Evolutionary conservation across 352 stramenopile genomes (phyloP).

Genomic region (Phytophthora fragariae): DNA sequence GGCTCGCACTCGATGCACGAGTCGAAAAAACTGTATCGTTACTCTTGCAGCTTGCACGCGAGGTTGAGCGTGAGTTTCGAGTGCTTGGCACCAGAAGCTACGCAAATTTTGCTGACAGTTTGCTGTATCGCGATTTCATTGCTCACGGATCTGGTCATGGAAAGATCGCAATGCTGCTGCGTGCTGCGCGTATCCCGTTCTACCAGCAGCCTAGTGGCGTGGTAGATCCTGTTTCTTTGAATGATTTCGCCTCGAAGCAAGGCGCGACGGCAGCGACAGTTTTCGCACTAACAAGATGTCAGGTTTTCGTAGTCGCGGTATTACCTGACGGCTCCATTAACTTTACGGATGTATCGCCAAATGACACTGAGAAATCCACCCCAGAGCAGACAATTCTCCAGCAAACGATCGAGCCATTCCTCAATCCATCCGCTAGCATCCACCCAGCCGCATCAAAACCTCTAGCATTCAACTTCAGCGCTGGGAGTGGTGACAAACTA

Average conservation of each 20-base stretch:
- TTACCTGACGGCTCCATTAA: slow-evolving; percentile 19
- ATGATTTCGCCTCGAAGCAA: slow-evolving; percentile 5
- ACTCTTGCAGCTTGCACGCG: slow-evolving; percentile 44
- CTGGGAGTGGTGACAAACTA: slow-evolving; percentile 40
- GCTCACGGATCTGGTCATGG: slow-evolving; percentile 1
- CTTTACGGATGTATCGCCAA: slow-evolving; percentile 22
- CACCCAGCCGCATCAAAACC: slow-evolving; percentile 20
- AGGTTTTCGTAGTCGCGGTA: slow-evolving; percentile 29
- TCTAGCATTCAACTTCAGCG: slow-evolving; percentile 67
- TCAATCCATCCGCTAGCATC: slow-evolving; percentile 44
- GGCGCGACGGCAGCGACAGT: not conserved
- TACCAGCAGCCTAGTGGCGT: slow-evolving; percentile 56
- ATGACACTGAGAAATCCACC: not conserved
- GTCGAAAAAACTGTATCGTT: slow-evolving; percentile 24
- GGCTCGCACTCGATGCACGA: not conserved
- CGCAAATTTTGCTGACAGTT: slow-evolving; percentile 52
- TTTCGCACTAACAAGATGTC: slow-evolving; percentile 36
- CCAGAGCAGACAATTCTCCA: slow-evolving; percentile 11
- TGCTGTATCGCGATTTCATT: slow-evolving; percentile 63
- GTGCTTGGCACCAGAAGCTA: slow-evolving; percentile 56
- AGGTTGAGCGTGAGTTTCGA: slow-evolving; percentile 58
- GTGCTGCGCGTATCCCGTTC: slow-evolving; percentile 59
- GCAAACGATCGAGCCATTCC: slow-evolving; percentile 52
- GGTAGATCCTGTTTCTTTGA: slow-evolving; percentile 17
- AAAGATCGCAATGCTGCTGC: slow-evolving; percentile 53